phyloP scores from a whole-genome alignment of 768 basidiomycete species.

The Agrocybe praecox region DNA sequence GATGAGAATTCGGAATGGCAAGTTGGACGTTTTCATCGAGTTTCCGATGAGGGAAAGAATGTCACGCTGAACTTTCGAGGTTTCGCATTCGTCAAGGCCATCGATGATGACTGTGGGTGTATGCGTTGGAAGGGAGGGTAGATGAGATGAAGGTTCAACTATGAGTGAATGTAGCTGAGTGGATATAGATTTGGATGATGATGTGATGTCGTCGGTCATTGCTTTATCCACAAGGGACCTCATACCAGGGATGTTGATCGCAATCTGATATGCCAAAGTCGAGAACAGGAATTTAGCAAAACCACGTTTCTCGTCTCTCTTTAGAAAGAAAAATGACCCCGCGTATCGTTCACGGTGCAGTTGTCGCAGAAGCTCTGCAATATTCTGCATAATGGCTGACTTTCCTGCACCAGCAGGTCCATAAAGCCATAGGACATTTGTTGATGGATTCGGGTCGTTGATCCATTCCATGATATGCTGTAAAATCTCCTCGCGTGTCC shows the following conservation, averaged over 20 bases:
- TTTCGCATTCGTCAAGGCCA: no score
- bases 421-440: neutral
- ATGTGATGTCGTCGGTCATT: neutral
- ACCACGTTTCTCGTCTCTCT: no score
- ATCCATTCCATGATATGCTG: neutral
- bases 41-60: neutral
- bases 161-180: no score
- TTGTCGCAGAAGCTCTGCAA: neutral
- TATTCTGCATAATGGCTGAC: neutral
- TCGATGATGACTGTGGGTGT: no score
- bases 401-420: slow-evolving; percentile 1
- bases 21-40: neutral
- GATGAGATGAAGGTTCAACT: no score
- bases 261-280: neutral
- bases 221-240: neutral
- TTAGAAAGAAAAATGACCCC: no score
- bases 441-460: neutral
- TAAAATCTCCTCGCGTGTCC: neutral
- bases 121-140: no score
- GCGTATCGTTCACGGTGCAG: neutral
- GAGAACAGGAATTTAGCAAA: neutral
- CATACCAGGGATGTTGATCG: neutral
- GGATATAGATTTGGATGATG: no score
- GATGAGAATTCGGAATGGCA: slow-evolving; percentile 1
- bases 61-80: neutral